Conservation (phyloP, 2,329 filamentous ascomycete species). For the Paecilomyces dactylethromorphus region DNA sequence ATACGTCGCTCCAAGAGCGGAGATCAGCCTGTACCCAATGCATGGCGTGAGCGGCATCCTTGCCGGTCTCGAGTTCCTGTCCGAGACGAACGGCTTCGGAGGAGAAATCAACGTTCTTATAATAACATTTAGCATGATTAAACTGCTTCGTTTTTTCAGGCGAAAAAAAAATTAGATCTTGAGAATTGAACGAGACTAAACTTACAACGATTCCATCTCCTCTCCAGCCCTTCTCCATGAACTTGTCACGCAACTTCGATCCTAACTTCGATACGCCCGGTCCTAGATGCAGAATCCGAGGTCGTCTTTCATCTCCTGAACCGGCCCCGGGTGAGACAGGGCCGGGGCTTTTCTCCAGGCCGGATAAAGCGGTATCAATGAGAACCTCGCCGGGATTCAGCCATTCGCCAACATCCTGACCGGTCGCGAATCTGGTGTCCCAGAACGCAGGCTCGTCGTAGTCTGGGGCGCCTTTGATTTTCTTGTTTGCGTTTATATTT, state of each 20-base stretch:
- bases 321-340: not conserved
- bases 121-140: not conserved
- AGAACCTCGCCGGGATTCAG: constrained; percentile 26
- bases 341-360: constrained; percentile 13
- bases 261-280: constrained; percentile 28
- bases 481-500: constrained; percentile 7
- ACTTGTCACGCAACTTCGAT: constrained; percentile 21
- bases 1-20: constrained; percentile 21
- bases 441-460: constrained; percentile 28
- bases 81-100: constrained; percentile 30
- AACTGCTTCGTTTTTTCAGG: constrained; percentile 2
- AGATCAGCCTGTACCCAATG: constrained; percentile 24
- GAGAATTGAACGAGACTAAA: not conserved
- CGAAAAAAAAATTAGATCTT: not conserved
- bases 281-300: constrained; percentile 26
- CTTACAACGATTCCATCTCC: constrained; percentile 26
- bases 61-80: constrained; percentile 14
- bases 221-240: constrained; percentile 17
- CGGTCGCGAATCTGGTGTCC: constrained; percentile 27
- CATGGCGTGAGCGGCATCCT: constrained; percentile 18
- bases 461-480: constrained; percentile 21
- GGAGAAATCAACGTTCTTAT: constrained; percentile 31
- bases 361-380: constrained; percentile 18
- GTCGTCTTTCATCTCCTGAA: constrained; percentile 1
- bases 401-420: constrained; percentile 32